Evolutionary conservation across 352 stramenopile genomes (phyloP).

Genomic region (Peronospora destructor): DNA sequence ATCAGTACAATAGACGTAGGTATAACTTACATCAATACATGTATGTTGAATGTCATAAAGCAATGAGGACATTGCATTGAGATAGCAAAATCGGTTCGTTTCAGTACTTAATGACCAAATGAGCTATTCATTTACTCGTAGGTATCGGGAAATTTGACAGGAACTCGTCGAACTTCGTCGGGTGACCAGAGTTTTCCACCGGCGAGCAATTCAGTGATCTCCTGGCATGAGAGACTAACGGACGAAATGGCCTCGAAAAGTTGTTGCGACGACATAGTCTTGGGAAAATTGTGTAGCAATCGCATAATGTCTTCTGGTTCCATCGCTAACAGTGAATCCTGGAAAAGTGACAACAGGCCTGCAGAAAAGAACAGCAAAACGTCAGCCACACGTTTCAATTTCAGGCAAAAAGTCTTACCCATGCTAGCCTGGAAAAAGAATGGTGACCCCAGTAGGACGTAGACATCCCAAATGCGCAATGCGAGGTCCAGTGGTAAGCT

Average conservation of each 20-base stretch:
- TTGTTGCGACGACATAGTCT: slow-evolving; percentile 48
- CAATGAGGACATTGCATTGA: neutral
- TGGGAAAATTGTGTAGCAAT: slow-evolving; percentile 68
- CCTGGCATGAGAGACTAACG: slow-evolving; percentile 57
- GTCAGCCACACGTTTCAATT: slow-evolving; percentile 2
- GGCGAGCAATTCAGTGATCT: slow-evolving; percentile 62
- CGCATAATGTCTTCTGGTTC: slow-evolving; percentile 71
- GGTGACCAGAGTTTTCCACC: slow-evolving; percentile 73
- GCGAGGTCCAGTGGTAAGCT: slow-evolving; percentile 67
- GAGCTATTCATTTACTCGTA: slow-evolving; percentile 41
- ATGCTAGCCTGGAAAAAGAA: slow-evolving; percentile 87
- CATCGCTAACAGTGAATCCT: slow-evolving; percentile 63
- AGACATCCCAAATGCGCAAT: slow-evolving; percentile 79
- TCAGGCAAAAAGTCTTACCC: slow-evolving; percentile 29
- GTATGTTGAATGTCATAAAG: neutral
- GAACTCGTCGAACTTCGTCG: slow-evolving; percentile 47
- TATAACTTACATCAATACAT: no score
- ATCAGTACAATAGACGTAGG: neutral
- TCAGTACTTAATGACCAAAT: neutral
- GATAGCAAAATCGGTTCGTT: slow-evolving; percentile 17
- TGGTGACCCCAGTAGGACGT: slow-evolving; percentile 64
- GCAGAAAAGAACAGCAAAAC: neutral
- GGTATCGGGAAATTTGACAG: slow-evolving; percentile 67
- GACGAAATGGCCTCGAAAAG: slow-evolving; percentile 62
- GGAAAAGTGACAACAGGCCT: slow-evolving; percentile 68